Base-by-base conservation (phyloP, 495 filamentous ascomycete species). In the Penicillium coffeae region DNA sequence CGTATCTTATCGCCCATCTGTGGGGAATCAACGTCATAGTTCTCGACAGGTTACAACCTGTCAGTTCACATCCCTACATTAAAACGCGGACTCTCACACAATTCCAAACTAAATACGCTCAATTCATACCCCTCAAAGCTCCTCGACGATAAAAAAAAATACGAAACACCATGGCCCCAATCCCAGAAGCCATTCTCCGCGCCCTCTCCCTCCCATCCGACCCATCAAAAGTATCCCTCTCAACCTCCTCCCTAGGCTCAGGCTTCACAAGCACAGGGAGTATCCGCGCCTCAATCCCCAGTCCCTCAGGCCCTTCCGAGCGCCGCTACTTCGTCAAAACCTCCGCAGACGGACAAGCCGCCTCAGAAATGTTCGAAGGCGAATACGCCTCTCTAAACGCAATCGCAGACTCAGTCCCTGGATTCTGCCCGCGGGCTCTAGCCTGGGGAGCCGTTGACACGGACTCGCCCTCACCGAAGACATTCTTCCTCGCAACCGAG, bases 371-470 rank as follows among this genome's bases (percentile, higher is more conserved):
- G 89, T 95, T 96, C 62, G 72, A 71, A 72, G 88, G 90, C 25
- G 91, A 96, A 72, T 86, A 87, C 65, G 77, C 79, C 40, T 93
- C 88, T 14, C 81, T 95, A 43, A 89, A 90, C 60, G 87, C 89
- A 21, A 84, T 95, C 62, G 80, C 88, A 58, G 45, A 65, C 48
- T 71, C 75, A 14, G 83, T 90, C 0, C 87, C 90, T 14, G 80
- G 75, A 25, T 77, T 96, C 47, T 90, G 86, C 59, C 88, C 90
- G 0, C 69, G 72, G 42, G 83, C 85, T 14, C 74, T 88, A 60
- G 85, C 85, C 37, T 80, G 86, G 59, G 89, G 92, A 16, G 45
- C 70, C 5, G 71, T 90, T 12, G 60, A 69, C 21, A 71, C 78
- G 3, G 58, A 62, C n/a, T 61, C 64, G 1, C 60, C 60, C 14